phyloP scores from a whole-genome alignment of 768 basidiomycete genomes.

The Macrolepiota fuliginosa region DNA sequence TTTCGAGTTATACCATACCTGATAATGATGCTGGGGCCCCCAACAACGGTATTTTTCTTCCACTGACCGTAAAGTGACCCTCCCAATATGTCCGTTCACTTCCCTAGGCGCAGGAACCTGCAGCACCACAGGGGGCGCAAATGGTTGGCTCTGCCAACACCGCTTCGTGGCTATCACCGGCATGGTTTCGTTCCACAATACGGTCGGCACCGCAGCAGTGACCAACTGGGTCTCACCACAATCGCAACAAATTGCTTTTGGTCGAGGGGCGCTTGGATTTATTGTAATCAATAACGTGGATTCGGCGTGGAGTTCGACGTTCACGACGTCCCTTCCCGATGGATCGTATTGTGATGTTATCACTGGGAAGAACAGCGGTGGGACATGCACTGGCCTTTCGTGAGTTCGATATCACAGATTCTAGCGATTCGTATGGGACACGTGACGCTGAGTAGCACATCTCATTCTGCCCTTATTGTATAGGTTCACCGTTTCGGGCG shows the following conservation, averaged over 20 bases:
- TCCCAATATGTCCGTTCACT: neutral
- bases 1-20: conserved; percentile 57
- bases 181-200: conserved; percentile 65
- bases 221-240: conserved; percentile 58
- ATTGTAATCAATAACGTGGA: conserved; percentile 69
- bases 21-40: conserved; percentile 56
- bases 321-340: conserved; percentile 53
- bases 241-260: conserved; percentile 63
- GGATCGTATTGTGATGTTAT: conserved; percentile 68
- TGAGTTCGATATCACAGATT: conserved; percentile 24
- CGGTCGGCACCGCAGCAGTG: conserved; percentile 48
- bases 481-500: conserved; percentile 50
- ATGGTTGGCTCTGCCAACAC: conserved; percentile 70
- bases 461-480: no score
- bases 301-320: conserved; percentile 51
- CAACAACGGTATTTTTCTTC: conserved; percentile 40
- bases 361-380: conserved; percentile 38
- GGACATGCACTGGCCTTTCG: conserved; percentile 50
- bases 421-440: no score
- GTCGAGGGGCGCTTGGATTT: conserved; percentile 41
- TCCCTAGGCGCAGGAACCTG: conserved; percentile 47
- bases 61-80: neutral
- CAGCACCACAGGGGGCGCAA: conserved; percentile 43
- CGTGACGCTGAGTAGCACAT: neutral
- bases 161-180: conserved; percentile 55